Base-by-base conservation (phyloP, 306 rosid species). In the Malus orientalis region DNA sequence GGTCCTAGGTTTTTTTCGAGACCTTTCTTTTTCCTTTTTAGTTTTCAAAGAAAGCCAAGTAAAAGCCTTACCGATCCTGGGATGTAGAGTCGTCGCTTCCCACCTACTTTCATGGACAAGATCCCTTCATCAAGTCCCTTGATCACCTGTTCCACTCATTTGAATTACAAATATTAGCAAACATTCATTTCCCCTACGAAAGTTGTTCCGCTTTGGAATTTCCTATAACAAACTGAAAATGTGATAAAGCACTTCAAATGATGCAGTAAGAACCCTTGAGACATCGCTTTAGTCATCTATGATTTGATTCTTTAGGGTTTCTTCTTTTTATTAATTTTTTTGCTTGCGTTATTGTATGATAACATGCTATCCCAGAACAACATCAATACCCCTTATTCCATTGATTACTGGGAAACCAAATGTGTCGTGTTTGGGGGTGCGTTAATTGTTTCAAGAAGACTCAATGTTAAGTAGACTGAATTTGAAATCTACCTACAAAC, bases 61-160 rank as follows among this genome's bases (percentile, higher is more conserved):
- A 23, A 79, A 76, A 81, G 71, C 82, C 96, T 82, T 91, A 90
- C 98, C 25, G 91, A 25, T 87, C 98, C 97, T 10, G 98, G 98
- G 76, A 94, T 87, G 84, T 86, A 92, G 67, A 94, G 88, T 29
- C 98, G 88, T 30, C 98, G 96, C 83, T 90, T 91, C 76, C 98
- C 97, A 30, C 98, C 97, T 38, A 81, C 76, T 86, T 88, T 94
- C 98, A 94, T 94, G 86, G 82, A 84, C 84, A 94, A 71, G 11
- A 94, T 76, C 47, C 98, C 98, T 87, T 94, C 98, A 82, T 94
- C 98, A 75, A 94, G 98, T 78, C 98, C 98, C 84, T 87, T 88
- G 85, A 94, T 87, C 75, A 94, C 98, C 98, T 94, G 93, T 86
- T 85, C 68, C 61, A 80, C 78, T 73, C 82, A 77, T 49, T 65